Evolutionary conservation across 805 yeast genomes (phyloP).

Genomic region (Kodamaea kaohsiungensis): DNA sequence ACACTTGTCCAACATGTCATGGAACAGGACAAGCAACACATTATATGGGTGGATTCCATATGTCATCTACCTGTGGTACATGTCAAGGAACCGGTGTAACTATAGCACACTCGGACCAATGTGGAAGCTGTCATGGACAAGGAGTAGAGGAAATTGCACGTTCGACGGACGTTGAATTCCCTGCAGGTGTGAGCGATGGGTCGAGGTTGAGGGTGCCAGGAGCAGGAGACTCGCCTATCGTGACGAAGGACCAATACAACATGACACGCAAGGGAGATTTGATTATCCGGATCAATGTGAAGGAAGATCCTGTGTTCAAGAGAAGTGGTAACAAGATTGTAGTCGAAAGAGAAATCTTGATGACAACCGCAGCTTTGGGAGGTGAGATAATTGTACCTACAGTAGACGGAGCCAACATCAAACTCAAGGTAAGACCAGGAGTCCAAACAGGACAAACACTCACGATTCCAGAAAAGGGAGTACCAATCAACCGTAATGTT

Average conservation of each 20-base stretch:
- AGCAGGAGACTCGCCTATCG: constrained; percentile 85
- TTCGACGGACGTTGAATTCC: constrained; percentile 79
- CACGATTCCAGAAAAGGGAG: constrained; percentile 83
- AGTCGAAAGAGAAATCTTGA: constrained; percentile 67
- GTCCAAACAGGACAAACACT: constrained; percentile 75
- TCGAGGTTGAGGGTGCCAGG: constrained; percentile 80
- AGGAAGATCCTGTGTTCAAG: constrained; percentile 68
- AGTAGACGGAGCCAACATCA: constrained; percentile 72
- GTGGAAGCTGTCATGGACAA: constrained; percentile 82
- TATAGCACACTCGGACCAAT: constrained; percentile 65
- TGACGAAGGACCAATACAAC: constrained; percentile 71
- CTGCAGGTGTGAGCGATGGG: constrained; percentile 87
- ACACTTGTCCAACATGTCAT: constrained; percentile 83
- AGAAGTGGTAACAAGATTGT: constrained; percentile 69
- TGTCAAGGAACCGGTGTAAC: constrained; percentile 90
- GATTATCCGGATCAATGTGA: constrained; percentile 75
- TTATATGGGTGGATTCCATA: constrained; percentile 89
- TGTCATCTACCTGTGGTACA: constrained; percentile 87
- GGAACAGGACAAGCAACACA: constrained; percentile 94
- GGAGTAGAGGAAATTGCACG: constrained; percentile 75
- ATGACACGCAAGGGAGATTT: constrained; percentile 81
- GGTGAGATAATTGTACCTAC: constrained; percentile 93
- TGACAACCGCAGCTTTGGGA: constrained; percentile 96
- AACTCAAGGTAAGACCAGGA: constrained; percentile 80
- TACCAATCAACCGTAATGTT: constrained; percentile 60